These are phyloP conservation scores for Suhomyces terraborum DNA, from an alignment of 1,139 yeast genomes.

Conservation along the genomic window DNA sequence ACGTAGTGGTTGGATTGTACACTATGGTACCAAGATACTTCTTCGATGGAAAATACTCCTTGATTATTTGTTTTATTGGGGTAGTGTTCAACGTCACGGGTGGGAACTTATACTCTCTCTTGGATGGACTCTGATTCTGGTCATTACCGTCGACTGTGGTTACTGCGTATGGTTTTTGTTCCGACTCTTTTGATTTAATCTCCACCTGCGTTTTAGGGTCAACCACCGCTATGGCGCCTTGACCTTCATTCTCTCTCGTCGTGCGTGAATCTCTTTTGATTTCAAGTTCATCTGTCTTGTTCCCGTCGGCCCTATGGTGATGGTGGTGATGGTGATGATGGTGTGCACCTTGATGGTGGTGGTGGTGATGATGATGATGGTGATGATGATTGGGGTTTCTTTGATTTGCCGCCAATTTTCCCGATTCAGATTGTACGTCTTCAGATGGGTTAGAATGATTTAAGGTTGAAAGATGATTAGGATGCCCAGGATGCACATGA, in stretches of 20 bases:
- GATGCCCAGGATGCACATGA: slow-evolving; percentile 1
- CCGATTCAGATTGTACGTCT: not conserved
- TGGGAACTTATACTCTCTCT: slow-evolving; percentile 8
- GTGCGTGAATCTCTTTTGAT: not conserved
- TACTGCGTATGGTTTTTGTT: not conserved
- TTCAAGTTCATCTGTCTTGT: not conserved
- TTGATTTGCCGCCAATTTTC: not conserved
- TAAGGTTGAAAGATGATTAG: not conserved
- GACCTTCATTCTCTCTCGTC: not conserved
- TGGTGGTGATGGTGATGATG: slow-evolving; percentile 20
- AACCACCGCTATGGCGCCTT: not conserved
- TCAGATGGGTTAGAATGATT: not conserved
- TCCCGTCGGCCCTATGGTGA: slow-evolving; percentile 6
- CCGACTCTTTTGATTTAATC: not conserved
- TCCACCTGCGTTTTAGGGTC: slow-evolving; percentile 1
- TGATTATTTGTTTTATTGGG: slow-evolving; percentile 49
- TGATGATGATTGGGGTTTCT: slow-evolving; percentile 14
- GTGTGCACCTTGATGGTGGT: slow-evolving; percentile 15
- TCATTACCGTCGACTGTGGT: not conserved
- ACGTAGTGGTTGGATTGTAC: slow-evolving; percentile 58
- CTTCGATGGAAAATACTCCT: slow-evolving; percentile 48
- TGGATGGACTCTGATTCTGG: not conserved
- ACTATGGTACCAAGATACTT: slow-evolving; percentile 60
- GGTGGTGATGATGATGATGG: slow-evolving; percentile 28
- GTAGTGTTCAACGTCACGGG: slow-evolving; percentile 38